Evolutionary conservation across 2,329 filamentous ascomycete genomes (phyloP).

Genomic region (Neonectria ditissima): DNA sequence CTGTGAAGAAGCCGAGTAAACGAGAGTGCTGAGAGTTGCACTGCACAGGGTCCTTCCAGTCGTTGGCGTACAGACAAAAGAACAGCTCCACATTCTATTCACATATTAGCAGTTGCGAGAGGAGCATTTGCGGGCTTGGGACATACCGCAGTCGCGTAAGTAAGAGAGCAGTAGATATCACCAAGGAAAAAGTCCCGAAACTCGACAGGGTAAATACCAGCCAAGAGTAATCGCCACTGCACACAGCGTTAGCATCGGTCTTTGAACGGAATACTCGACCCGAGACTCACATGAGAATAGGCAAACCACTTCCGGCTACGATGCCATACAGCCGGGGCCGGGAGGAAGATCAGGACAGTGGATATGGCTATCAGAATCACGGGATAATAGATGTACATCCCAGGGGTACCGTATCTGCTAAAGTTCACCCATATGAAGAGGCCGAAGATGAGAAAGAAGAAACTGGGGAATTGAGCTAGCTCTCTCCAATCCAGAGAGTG

Average conservation of each 20-base stretch:
- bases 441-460: constrained; percentile 83
- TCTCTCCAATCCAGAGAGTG: constrained; percentile 91
- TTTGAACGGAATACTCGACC: fast-evolving
- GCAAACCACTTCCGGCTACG: constrained; percentile 86
- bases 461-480: constrained; percentile 85
- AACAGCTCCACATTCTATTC: constrained; percentile 87
- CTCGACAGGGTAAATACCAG: constrained; percentile 91
- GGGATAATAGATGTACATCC: constrained; percentile 87
- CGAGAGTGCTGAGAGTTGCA: constrained; percentile 91
- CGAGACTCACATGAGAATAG: constrained; percentile 80
- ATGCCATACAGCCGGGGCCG: constrained; percentile 79
- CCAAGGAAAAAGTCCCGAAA: constrained; percentile 98
- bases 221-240: constrained; percentile 85
- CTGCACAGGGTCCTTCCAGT: constrained; percentile 77
- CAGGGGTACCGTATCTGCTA: constrained; percentile 70
- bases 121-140: not conserved
- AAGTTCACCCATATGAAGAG: constrained; percentile 94
- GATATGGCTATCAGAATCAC: constrained; percentile 81
- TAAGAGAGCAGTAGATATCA: constrained; percentile 96
- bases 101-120: constrained; percentile 21
- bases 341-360: constrained; percentile 77
- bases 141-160: constrained; percentile 87
- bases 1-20: constrained; percentile 84
- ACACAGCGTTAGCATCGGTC: constrained; percentile 23
- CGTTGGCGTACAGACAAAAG: constrained; percentile 89